These are phyloP conservation scores for Xylariaceae sp. DNA, from an alignment of 2,329 filamentous ascomycete genomes.

Conservation along the genomic window DNA sequence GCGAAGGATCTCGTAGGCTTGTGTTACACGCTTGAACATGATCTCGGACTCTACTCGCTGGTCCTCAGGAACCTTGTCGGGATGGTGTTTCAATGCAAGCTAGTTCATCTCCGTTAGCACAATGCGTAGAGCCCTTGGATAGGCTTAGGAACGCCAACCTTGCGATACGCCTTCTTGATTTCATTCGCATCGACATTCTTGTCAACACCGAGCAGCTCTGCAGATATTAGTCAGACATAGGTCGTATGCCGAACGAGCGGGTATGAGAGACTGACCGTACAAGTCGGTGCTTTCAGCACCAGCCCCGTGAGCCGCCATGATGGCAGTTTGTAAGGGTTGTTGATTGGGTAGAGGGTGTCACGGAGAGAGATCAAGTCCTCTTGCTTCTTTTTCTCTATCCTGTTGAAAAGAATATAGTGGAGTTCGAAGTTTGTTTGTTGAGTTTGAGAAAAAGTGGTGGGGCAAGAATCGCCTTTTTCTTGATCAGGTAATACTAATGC, in stretches of 20 bases:
- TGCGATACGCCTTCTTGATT: slow-evolving; percentile 94
- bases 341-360: slow-evolving; percentile 1
- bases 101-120: slow-evolving; percentile 33
- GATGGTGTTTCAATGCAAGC: slow-evolving; percentile 84
- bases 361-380: neutral
- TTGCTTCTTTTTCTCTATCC: neutral
- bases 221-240: slow-evolving; percentile 5
- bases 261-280: slow-evolving; percentile 38
- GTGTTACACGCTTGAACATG: slow-evolving; percentile 87
- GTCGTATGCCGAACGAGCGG: neutral
- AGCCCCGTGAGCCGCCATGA: slow-evolving; percentile 26
- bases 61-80: slow-evolving; percentile 88
- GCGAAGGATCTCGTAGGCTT: slow-evolving; percentile 95
- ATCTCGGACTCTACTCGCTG: slow-evolving; percentile 79
- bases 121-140: neutral
- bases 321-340: slow-evolving; percentile 11
- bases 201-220: slow-evolving; percentile 75
- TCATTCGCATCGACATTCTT: slow-evolving; percentile 68
- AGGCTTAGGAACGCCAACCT: slow-evolving; percentile 47
- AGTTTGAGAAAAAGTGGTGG: slow-evolving; percentile 14
- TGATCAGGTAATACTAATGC: too few species aligned
- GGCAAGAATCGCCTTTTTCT: slow-evolving; percentile 2
- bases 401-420: slow-evolving; percentile 18
- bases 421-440: slow-evolving; percentile 12
- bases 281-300: slow-evolving; percentile 41